Conservation (phyloP, 1,284 basidiomycete genomes). For the Ceratorhiza oryzae-sativae region DNA sequence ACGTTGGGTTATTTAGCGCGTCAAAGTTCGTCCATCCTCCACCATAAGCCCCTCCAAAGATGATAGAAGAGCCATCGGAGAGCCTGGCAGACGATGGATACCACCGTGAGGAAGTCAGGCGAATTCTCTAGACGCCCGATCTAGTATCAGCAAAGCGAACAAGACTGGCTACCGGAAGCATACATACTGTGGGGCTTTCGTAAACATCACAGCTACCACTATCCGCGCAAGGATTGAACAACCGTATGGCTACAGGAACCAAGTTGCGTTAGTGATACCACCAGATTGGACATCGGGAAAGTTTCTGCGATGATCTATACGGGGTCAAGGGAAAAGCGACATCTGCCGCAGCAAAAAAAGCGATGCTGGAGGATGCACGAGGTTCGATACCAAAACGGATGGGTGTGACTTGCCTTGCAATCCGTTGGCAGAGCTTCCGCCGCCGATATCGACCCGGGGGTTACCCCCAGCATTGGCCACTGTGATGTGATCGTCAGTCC, state of each 20-base stretch:
- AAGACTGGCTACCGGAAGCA: neutral
- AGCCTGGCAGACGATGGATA: conserved; percentile 75
- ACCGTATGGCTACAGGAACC: conserved; percentile 73
- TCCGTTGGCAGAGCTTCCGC: neutral
- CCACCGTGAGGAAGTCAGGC: conserved; percentile 80
- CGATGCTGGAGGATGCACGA: too few species aligned
- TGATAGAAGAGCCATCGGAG: conserved; percentile 78
- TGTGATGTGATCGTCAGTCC: neutral
- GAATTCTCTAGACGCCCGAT: conserved; percentile 52
- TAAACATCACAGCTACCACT: conserved; percentile 63
- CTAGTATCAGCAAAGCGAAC: neutral
- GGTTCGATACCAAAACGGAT: neutral
- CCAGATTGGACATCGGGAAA: conserved; percentile 48
- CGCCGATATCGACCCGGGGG: conserved; percentile 59
- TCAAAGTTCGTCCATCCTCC: conserved; percentile 84
- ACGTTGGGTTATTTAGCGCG: conserved; percentile 80
- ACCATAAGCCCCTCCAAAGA: conserved; percentile 78
- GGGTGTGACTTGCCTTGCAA: neutral
- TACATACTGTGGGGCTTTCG: conserved; percentile 61
- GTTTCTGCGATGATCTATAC: too few species aligned
- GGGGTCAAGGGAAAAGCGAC: too few species aligned
- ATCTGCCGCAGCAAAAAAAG: neutral
- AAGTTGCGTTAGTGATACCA: conserved; percentile 69
- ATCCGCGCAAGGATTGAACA: conserved; percentile 71
- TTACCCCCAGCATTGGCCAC: conserved; percentile 80